A percentile compares a stretch with the other conserved stretches of the same genome.
phyloP scores from a whole-genome alignment of 371 early-diverging fungal genomes.

The Lichtheimia hyalospora region DNA sequence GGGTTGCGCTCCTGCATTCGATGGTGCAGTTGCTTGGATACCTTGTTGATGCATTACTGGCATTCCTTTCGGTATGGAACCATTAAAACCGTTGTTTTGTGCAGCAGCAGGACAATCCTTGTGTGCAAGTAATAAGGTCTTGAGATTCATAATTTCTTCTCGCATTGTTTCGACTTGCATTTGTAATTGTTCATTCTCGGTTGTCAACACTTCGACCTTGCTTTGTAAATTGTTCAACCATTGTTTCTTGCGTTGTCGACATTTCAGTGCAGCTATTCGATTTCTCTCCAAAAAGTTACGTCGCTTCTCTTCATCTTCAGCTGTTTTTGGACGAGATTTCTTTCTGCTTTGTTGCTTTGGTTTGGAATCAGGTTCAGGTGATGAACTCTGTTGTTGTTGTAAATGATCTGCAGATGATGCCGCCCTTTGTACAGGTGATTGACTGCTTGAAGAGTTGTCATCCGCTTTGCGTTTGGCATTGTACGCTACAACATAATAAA shows the following conservation, averaged over 20 bases:
- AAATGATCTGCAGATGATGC: background rate
- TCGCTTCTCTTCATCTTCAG: slow-evolving; percentile 66
- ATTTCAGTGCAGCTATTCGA: slow-evolving; percentile 87
- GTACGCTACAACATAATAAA: no score
- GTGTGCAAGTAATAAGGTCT: slow-evolving; percentile 75
- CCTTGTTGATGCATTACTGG: slow-evolving; percentile 19
- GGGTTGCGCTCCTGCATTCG: slow-evolving; percentile 1
- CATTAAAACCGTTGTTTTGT: slow-evolving; percentile 58
- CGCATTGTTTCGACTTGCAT: slow-evolving; percentile 64
- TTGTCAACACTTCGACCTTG: slow-evolving; percentile 71
- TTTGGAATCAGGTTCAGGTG: background rate
- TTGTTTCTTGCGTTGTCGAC: slow-evolving; percentile 89
- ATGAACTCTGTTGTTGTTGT: slow-evolving; percentile 8
- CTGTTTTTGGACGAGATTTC: slow-evolving; percentile 26
- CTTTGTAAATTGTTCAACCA: slow-evolving; percentile 78
- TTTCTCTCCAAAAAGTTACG: slow-evolving; percentile 84
- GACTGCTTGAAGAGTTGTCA: background rate
- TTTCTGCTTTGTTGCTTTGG: slow-evolving; percentile 19
- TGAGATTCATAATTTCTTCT: slow-evolving; percentile 74
- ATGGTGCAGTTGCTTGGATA: slow-evolving; percentile 7
- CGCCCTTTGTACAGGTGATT: background rate
- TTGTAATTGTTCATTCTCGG: slow-evolving; percentile 74
- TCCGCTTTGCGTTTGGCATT: no score
- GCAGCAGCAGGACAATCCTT: slow-evolving; percentile 77
- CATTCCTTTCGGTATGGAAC: slow-evolving; percentile 9